A percentile compares a stretch with the other conserved stretches of the same genome.
Conservation (phyloP, 768 basidiomycete genomes). For the Tulasnella sp. region DNA sequence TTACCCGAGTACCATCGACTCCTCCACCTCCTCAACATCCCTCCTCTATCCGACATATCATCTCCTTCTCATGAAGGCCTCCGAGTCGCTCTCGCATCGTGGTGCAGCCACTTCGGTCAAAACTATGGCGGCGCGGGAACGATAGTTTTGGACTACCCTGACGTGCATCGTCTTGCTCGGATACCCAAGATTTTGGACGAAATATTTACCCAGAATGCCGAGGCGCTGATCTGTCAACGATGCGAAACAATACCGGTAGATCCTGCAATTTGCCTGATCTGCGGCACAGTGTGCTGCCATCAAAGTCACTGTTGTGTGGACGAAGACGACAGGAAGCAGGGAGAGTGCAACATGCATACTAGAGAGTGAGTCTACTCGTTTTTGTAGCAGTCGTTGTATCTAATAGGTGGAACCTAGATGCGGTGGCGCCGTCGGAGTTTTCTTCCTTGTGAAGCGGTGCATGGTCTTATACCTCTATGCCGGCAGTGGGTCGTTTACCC, state of each 20-base stretch:
- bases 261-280: conserved; percentile 90
- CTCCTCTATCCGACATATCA: conserved; percentile 62
- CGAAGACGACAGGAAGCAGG: conserved; percentile 60
- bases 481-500: conserved; percentile 83
- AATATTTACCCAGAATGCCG: conserved; percentile 74
- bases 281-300: conserved; percentile 85
- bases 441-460: conserved; percentile 90
- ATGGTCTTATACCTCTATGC: conserved; percentile 87
- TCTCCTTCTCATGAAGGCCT: conserved; percentile 82
- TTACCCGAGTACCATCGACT: conserved; percentile 73
- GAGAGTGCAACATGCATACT: conserved; percentile 95
- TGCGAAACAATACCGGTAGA: conserved; percentile 81
- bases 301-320: conserved; percentile 92
- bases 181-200: conserved; percentile 83
- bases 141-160: conserved; percentile 71
- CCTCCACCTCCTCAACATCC: conserved; percentile 73
- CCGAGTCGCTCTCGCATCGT: conserved; percentile 86
- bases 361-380: conserved; percentile 69
- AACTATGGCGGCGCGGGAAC: conserved; percentile 72
- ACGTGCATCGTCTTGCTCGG: conserved; percentile 77
- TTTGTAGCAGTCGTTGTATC: neutral
- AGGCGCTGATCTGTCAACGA: conserved; percentile 69
- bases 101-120: conserved; percentile 88
- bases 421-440: conserved; percentile 85
- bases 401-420: conserved; percentile 57